These are phyloP conservation scores for Solanum appendiculatum DNA, from an alignment of 257 asterid species.

Conservation along the genomic window DNA sequence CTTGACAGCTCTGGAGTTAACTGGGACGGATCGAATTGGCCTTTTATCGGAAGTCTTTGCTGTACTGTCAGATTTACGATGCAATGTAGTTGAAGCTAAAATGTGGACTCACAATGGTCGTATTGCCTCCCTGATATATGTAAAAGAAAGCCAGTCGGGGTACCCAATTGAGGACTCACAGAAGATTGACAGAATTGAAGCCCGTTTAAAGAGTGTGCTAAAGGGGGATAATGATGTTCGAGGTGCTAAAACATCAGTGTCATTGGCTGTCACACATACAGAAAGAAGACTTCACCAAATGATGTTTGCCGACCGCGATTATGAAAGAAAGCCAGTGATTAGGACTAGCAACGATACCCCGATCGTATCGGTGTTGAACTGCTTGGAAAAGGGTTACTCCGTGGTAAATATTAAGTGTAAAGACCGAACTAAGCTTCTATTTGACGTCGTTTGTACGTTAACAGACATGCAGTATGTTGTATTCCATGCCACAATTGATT, in stretches of 20 bases:
- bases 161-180: conserved; percentile 52
- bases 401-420: conserved; percentile 69
- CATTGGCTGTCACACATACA: conserved; percentile 58
- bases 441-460: conserved; percentile 82
- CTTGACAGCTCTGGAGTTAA: conserved; percentile 65
- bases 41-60: conserved; percentile 87
- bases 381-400: conserved; percentile 75
- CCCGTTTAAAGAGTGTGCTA: conserved; percentile 60
- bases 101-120: conserved; percentile 97
- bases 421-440: conserved; percentile 77
- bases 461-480: conserved; percentile 90
- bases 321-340: conserved; percentile 43
- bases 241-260: conserved; percentile 62
- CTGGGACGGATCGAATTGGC: conserved; percentile 89
- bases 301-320: conserved; percentile 95
- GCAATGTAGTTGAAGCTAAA: conserved; percentile 76
- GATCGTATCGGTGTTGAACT: conserved; percentile 57
- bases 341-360: conserved; percentile 3
- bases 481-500: conserved; percentile 74
- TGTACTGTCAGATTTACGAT: conserved; percentile 49
- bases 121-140: conserved; percentile 58
- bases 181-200: conserved; percentile 44
- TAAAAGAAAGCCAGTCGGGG: conserved; percentile 64
- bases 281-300: conserved; percentile 98
- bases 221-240: conserved; percentile 76